Conservation (phyloP, 225 moss, liverwort and hornwort genomes). For the Physcomitrellopsis africana region DNA sequence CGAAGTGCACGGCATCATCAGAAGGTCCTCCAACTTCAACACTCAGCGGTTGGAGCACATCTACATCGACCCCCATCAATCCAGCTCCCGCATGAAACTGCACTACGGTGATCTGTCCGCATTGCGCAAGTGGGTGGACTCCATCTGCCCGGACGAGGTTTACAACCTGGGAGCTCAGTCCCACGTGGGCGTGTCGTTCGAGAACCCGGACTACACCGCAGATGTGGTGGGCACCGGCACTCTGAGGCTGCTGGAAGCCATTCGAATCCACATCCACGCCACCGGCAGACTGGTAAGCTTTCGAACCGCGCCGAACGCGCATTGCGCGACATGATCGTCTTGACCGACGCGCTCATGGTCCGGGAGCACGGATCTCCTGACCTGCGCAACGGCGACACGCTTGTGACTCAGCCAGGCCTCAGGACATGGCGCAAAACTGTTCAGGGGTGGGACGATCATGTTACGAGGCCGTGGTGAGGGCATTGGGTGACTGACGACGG, state of each 20-base stretch:
- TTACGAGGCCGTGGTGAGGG: background rate
- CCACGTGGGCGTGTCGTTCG: constrained; percentile 30
- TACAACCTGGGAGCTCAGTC: no score
- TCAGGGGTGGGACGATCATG: background rate
- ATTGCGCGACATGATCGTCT: no score
- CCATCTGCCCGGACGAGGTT: constrained; percentile 29
- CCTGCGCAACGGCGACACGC: no score
- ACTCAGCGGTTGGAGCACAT: constrained; percentile 71
- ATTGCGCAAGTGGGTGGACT: constrained; percentile 66
- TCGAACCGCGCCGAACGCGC: no score
- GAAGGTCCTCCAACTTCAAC: constrained; percentile 72
- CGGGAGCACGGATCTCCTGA: no score
- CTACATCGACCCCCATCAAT: constrained; percentile 11
- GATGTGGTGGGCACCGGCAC: constrained; percentile 69
- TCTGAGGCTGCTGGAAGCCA: constrained; percentile 63
- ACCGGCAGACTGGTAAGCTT: constrained; percentile 45
- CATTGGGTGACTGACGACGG: background rate
- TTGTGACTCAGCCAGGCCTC: no score
- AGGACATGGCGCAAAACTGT: no score
- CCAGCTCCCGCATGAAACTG: constrained; percentile 60
- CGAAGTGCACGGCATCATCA: constrained; percentile 70
- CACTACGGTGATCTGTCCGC: constrained; percentile 32
- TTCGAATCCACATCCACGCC: background rate
- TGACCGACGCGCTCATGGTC: no score
- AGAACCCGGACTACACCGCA: constrained; percentile 71